Evolutionary conservation across 805 yeast species (phyloP).

Genomic region (Yarrowia divulgata): DNA sequence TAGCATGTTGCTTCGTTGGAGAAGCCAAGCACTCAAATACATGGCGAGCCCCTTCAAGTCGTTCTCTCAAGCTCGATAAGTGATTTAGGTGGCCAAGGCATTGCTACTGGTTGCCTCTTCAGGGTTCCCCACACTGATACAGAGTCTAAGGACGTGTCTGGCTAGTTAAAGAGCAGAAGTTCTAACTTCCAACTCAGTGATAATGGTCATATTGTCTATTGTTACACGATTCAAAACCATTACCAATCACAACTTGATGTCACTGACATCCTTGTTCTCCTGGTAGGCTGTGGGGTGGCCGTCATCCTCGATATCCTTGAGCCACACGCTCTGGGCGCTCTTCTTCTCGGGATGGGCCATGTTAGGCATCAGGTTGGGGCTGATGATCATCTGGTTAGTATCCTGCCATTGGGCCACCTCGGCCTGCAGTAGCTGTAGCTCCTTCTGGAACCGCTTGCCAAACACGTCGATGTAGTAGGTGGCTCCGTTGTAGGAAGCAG

Average conservation of each 20-base stretch:
- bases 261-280: constrained; percentile 36
- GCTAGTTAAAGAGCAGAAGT: no score
- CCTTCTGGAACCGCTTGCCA: constrained; percentile 88
- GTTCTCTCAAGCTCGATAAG: no score
- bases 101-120: no score
- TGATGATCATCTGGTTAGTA: constrained; percentile 36
- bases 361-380: constrained; percentile 38
- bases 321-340: constrained; percentile 37
- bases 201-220: constrained; percentile 8
- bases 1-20: no score
- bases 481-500: constrained; percentile 92
- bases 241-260: constrained; percentile 18
- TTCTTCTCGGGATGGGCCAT: constrained; percentile 20
- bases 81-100: no score
- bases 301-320: constrained; percentile 35
- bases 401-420: constrained; percentile 73
- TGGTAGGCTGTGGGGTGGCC: constrained; percentile 28
- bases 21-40: no score
- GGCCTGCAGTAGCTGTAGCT: constrained; percentile 70
- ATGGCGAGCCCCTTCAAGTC: no score
- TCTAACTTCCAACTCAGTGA: neutral
- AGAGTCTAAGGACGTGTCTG: no score
- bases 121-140: no score
- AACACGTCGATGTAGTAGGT: constrained; percentile 91
- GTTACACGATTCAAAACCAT: constrained; percentile 5